Percentiles rank a stretch among this genome's conserved stretches.
Evolutionary conservation across 2,329 filamentous ascomycete genomes (phyloP).

Genomic region (Penicillium sp.): DNA sequence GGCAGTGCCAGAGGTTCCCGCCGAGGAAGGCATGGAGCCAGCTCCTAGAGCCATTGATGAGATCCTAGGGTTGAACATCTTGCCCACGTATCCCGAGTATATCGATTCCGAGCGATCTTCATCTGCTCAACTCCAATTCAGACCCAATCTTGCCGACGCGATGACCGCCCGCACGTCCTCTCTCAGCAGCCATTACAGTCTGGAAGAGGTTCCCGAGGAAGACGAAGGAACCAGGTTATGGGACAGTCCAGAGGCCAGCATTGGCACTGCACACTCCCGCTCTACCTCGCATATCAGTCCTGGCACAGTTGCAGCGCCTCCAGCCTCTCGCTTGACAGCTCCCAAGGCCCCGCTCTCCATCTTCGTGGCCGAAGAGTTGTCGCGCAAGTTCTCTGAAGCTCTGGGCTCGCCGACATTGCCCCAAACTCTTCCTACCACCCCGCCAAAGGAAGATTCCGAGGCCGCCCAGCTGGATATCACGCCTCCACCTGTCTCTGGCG

Average conservation of each 20-base stretch:
- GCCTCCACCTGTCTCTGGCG: slow-evolving; percentile 25
- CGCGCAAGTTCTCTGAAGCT: slow-evolving; percentile 53
- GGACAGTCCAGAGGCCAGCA: slow-evolving; percentile 38
- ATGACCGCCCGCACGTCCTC: slow-evolving; percentile 48
- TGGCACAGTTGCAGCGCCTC: slow-evolving; percentile 16
- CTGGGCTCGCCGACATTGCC: slow-evolving; percentile 51
- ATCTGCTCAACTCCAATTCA: slow-evolving; percentile 48
- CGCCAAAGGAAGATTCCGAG: slow-evolving; percentile 13
- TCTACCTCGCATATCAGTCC: slow-evolving; percentile 28
- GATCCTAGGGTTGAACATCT: slow-evolving; percentile 43
- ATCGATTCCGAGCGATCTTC: slow-evolving; percentile 33
- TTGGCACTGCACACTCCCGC: slow-evolving; percentile 27
- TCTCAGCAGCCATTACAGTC: slow-evolving; percentile 47
- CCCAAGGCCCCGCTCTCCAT: slow-evolving; percentile 41
- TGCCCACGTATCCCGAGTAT: slow-evolving; percentile 41
- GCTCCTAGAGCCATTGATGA: slow-evolving; percentile 50
- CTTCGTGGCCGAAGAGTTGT: slow-evolving; percentile 40
- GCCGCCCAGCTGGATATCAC: slow-evolving; percentile 25
- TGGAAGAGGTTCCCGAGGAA: slow-evolving; percentile 56
- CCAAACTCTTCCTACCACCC: slow-evolving; percentile 31
- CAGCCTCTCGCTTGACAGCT: slow-evolving; percentile 14
- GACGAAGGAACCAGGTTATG: slow-evolving; percentile 46
- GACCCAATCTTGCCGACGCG: slow-evolving; percentile 50
- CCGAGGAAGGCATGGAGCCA: slow-evolving; percentile 40
- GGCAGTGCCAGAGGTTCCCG: slow-evolving; percentile 42